These are phyloP conservation scores for Pezicula carpinea DNA, from an alignment of 2,329 filamentous ascomycete species.

Conservation along the genomic window DNA sequence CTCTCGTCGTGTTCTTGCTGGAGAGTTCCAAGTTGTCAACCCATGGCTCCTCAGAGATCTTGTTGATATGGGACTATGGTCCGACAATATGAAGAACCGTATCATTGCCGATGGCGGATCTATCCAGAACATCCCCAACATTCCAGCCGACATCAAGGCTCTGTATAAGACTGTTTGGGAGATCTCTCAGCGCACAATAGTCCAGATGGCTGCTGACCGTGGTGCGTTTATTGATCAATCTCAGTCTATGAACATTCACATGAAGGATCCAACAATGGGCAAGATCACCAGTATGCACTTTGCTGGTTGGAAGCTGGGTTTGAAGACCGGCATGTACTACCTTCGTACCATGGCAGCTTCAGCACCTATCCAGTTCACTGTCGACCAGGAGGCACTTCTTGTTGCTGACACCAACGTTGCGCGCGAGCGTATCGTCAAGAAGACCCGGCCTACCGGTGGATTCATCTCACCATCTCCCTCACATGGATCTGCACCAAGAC, in stretches of 20 bases:
- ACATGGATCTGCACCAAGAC: conserved; percentile 52
- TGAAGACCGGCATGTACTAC: conserved; percentile 99
- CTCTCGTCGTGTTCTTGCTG: conserved; percentile 93
- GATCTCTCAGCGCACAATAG: conserved; percentile 89
- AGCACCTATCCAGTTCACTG: conserved; percentile 97
- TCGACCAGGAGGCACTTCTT: conserved; percentile 92
- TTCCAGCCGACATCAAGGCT: conserved; percentile 90
- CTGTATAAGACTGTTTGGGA: conserved; percentile 99
- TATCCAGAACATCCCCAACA: conserved; percentile 95
- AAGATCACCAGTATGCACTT: conserved; percentile 99
- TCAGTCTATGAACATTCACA: conserved; percentile 98
- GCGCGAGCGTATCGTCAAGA: conserved; percentile 60
- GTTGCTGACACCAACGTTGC: conserved; percentile 77
- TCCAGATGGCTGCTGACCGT: conserved; percentile 97
- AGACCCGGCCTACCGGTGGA: conserved; percentile 53
- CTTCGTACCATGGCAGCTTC: conserved; percentile 95
- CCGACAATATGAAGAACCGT: conserved; percentile 99
- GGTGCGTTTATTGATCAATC: conserved; percentile 99
- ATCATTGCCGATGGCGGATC: conserved; percentile 97
- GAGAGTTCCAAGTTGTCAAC: conserved; percentile 99
- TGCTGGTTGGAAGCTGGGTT: conserved; percentile 94
- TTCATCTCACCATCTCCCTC: conserved; percentile 44
- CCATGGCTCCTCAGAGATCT: conserved; percentile 98
- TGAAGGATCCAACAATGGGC: conserved; percentile 99
- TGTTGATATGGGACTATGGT: conserved; percentile 97